A percentile compares a stretch with the other conserved stretches of the same genome.
Evolutionary conservation across 495 filamentous ascomycete genomes (phyloP).

Genomic region (Penicillium goetzii): DNA sequence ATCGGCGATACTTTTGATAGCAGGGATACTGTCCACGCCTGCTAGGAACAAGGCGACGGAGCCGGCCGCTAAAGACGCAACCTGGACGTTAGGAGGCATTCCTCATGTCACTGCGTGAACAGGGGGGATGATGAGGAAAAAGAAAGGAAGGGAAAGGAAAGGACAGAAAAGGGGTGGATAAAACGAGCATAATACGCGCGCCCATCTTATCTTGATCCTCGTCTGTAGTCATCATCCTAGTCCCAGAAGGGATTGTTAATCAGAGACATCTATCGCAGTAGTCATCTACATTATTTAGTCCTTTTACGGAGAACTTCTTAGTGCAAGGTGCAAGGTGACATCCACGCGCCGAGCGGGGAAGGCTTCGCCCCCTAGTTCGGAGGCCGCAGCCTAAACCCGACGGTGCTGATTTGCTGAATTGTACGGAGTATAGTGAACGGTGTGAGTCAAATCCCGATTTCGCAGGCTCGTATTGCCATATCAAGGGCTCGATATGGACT

Average conservation of each 20-base stretch:
- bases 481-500: not conserved
- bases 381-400: not conserved
- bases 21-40: constrained; percentile 29
- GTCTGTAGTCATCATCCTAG: not conserved
- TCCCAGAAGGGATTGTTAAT: not conserved
- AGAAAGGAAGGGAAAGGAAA: not conserved
- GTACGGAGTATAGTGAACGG: not conserved
- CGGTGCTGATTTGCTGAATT: not conserved
- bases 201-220: constrained; percentile 16
- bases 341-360: constrained; percentile 17
- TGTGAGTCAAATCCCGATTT: constrained; percentile 9
- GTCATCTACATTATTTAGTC: not conserved
- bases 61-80: constrained; percentile 24
- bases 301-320: not conserved
- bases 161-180: not conserved
- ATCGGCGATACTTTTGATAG: constrained; percentile 26
- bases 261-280: not conserved
- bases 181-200: not conserved
- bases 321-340: constrained; percentile 9
- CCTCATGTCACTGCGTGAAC: constrained; percentile 22
- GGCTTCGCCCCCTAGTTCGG: constrained; percentile 2
- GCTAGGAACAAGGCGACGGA: constrained; percentile 34
- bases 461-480: not conserved
- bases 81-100: constrained; percentile 31
- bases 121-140: not conserved